Base-by-base conservation (phyloP, 768 basidiomycete genomes). In the Lactifluus piperatus region DNA sequence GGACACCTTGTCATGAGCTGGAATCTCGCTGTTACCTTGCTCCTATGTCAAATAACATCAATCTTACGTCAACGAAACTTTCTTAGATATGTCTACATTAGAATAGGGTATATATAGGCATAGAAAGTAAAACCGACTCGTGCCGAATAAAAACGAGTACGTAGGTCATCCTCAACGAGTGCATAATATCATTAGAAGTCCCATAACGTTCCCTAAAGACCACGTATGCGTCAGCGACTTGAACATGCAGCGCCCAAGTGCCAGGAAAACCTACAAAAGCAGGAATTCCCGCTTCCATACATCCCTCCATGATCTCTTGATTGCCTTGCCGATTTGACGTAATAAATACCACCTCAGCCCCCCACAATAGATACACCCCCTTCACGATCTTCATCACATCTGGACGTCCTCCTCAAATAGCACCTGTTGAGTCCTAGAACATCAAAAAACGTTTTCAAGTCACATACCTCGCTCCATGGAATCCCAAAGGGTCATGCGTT, bases 281-380 rank as follows among this genome's bases (percentile, higher is more conserved):
- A 43, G 84, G 84, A 65, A 85, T 85, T 26, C 81, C 81, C 51
- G 79, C 80, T 63, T 78, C 77, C 70, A 84, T 88, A 74, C 83
- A 89, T 22, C 86, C 88, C 68, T 86, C 76, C 79, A 88, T 88
- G 61, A 91, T 84, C 66, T 91, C 87, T 14, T 79, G 75, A 70
- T 91, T 90, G 29, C 88, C 88, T 41, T 82, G 77, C 65, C 79
- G 85, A 73, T 91, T 91, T n/a, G 87, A 89, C 8, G 88, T 91
- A 70, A 91, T 86, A 71, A 91, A 88, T 27, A 90, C 83, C 46
- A 91, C 84, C 74, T 91, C 88, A 2, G 88, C 88, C 44, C 81
- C 75, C 84, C 85, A 91, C 45, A 76, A 78, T 27, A 78, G 69
- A 65, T 86, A 87, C 3, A 76, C 79, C 60, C 90, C 85, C 66